Evolutionary conservation across 2,329 filamentous ascomycete species (phyloP), one percentile per base, ranked within the genome.

Genomic region (Trichoderma aggressivum): DNA sequence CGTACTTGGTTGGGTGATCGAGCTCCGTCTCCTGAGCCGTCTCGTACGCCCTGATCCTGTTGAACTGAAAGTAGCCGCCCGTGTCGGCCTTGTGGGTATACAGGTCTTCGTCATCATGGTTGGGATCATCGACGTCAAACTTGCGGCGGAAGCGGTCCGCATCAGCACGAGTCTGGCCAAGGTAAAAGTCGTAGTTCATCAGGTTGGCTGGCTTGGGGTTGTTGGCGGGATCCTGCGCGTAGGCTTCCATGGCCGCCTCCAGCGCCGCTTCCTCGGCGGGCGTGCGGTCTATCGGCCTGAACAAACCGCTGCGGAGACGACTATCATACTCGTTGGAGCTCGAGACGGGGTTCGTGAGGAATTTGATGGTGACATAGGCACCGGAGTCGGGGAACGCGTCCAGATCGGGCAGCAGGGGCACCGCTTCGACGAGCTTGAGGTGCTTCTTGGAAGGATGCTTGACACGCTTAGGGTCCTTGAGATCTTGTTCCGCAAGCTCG

Each of bases 381-480:
- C 90, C 90, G 3, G 87, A 88, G 79, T 92, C 90, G 61, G 90
- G 89, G 82, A 91, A 91, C n/a, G 89, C 87, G 72, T 90, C 87
- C 55, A 90, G 84, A 76, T 92, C 90, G 7, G 90, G 90, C 21
- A 92, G 80, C 50, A 92, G 80, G 32, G 89, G 89, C 72, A 85
- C 87, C 21, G 87, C 86, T 56, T 90, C 87, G 18, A 90, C 84
- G 4, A 90, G 81, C 75, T 86, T 86, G 72, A 91, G 79, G 74
- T 87, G 78, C 75, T 83, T 86, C 80, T 89, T 90, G 61, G 84
- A 84, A 5, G 87, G 89, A 76, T 90, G 89, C 75, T 84, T 86
- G 73, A 90, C 82, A 53, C 84, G 82, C 73, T 80, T 84, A 73
- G 83, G 83, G 73, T 89, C 86, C 78, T 86, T 86, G 70, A 89